Base-by-base conservation (phyloP, 768 basidiomycete genomes). In the Agrocybe pediades region DNA sequence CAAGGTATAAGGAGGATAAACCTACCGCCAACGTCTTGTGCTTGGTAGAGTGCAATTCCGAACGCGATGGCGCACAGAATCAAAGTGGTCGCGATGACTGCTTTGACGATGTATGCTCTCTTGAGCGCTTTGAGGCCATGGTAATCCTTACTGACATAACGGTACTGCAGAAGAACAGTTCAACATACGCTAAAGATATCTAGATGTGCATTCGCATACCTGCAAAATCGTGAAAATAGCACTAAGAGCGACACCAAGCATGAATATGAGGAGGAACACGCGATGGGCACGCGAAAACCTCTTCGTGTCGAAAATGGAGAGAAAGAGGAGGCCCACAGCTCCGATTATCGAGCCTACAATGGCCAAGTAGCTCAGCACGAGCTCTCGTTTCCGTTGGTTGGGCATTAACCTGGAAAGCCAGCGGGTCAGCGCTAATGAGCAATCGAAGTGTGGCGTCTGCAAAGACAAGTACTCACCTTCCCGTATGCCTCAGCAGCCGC, bases 161-260 rank as follows among this genome's bases (percentile, higher is more conserved):
- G 76, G 51, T 81, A 89, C 86, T 88, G 19, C 15, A 16, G 9
- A 11, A 17, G 45, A 21, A 36, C n/a, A 9, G 39, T 24, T 60
- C 16, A 20, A 23, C 7, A 21, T 46, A 43, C 9, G 7, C 42
- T 23, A n/a, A 46, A n/a, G 40, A n/a, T 19, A 4, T n/a, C n/a
- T 19, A 27, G 19, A 21, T 19, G 1, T 9, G 24, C 16, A 42
- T 30, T 6, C 2, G 11, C 27, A 9, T 61, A 84, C 86, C 77
- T 92, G 89, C 7, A 80, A 51, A 20, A 90, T 72, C 6, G 87
- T 87, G 71, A 91, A 92, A 29, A 92, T 81, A 19, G 88, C 86
- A 53, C 85, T 86, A 27, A 91, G 62, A 2, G 77, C 81, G 3
- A 90, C 86, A 9, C 90, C 90, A 30, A 87, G 42, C 46, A 91